These are phyloP conservation scores for Chenopodium berlandieri DNA, from an alignment of 148 eudicot genomes.

Conservation along the genomic window DNA sequence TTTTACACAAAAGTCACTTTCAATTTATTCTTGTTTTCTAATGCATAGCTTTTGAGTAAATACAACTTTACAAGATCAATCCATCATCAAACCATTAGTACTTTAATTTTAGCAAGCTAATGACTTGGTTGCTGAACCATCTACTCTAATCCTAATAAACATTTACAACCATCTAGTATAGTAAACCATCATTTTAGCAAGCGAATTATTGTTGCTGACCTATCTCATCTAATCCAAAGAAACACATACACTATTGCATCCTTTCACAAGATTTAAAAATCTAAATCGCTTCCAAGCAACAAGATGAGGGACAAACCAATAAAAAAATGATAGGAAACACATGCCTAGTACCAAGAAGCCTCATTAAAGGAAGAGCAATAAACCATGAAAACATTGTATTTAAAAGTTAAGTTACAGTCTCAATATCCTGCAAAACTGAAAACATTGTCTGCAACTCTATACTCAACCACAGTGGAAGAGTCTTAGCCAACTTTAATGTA, in stretches of 20 bases:
- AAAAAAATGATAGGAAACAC: no score
- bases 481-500: neutral
- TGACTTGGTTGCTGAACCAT: neutral
- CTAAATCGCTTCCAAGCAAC: neutral
- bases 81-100: neutral
- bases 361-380: no score
- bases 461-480: neutral
- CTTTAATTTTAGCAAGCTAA: neutral
- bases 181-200: neutral
- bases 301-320: no score
- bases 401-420: no score
- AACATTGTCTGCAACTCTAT: neutral
- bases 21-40: neutral
- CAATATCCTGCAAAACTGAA: neutral
- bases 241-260: neutral
- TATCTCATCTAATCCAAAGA: neutral
- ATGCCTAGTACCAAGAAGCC: no score
- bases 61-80: neutral
- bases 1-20: neutral
- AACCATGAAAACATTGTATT: no score
- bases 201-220: neutral
- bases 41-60: no score
- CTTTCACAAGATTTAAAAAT: neutral
- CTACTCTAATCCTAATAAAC: neutral
- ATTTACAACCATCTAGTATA: neutral